Conservation (phyloP, 2,329 filamentous ascomycete species). For the Talaromyces sp. region DNA sequence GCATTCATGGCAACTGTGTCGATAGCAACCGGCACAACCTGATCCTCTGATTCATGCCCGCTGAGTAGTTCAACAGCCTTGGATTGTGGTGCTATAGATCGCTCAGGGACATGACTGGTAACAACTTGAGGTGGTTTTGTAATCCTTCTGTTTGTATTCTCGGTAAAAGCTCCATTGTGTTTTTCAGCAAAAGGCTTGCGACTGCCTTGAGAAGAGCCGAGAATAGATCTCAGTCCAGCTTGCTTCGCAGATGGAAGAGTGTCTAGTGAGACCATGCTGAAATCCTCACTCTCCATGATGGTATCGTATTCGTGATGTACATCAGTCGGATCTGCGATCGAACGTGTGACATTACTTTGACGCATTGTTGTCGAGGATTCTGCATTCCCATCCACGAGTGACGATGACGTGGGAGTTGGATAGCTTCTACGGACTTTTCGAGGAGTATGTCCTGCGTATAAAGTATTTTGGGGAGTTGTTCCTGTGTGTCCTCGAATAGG, state of each 20-base stretch:
- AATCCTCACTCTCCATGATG: slow-evolving; percentile 56
- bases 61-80: not conserved
- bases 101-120: not conserved
- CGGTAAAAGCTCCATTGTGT: slow-evolving; percentile 21
- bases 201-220: slow-evolving; percentile 26
- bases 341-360: slow-evolving; percentile 16
- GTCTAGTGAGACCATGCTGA: slow-evolving; percentile 57
- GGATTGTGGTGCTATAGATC: not conserved
- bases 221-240: slow-evolving; percentile 36
- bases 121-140: not conserved
- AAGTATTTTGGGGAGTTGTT: slow-evolving; percentile 33
- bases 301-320: slow-evolving; percentile 51
- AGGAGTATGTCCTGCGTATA: slow-evolving; percentile 34
- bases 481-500: slow-evolving; percentile 26
- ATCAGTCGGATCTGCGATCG: slow-evolving; percentile 35
- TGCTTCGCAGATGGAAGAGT: slow-evolving; percentile 51
- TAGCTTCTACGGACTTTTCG: slow-evolving; percentile 33
- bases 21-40: not conserved
- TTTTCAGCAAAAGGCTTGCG: slow-evolving; percentile 30
- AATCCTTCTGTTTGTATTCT: not conserved
- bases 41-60: slow-evolving; percentile 7
- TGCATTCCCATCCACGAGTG: slow-evolving; percentile 36
- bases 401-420: slow-evolving; percentile 41
- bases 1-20: not conserved
- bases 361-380: not conserved